Conservation (phyloP, 1,139 yeast genomes). For the Magnusiomyces ingens region DNA sequence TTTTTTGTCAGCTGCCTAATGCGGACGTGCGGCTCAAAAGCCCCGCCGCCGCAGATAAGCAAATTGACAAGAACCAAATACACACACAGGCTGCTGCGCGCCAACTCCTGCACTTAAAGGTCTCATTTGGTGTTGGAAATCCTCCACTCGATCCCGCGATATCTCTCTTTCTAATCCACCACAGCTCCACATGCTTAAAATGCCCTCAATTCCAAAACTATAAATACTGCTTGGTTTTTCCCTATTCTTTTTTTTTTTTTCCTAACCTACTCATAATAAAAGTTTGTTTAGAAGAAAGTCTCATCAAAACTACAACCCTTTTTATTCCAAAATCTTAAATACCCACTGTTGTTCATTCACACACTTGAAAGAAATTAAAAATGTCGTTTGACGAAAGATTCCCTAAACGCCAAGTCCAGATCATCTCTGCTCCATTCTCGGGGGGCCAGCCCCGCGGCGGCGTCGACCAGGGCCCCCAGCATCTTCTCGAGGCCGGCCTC, state of each 20-base stretch:
- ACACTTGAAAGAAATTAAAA: not conserved
- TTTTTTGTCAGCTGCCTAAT: too few species aligned
- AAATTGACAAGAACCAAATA: too few species aligned
- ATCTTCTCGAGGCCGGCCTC: conserved; percentile 66
- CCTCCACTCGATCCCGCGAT: not conserved
- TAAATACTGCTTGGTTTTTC: not conserved
- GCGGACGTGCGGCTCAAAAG: too few species aligned
- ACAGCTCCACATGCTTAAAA: not conserved
- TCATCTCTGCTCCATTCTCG: conserved; percentile 81
- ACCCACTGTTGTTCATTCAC: not conserved
- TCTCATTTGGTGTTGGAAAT: not conserved
- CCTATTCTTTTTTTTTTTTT: not conserved
- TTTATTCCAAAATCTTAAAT: not conserved
- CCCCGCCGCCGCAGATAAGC: too few species aligned
- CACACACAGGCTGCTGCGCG: not conserved
- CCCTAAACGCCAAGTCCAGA: conserved; percentile 23
- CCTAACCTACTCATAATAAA: not conserved
- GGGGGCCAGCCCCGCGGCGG: conserved; percentile 98
- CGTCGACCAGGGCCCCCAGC: conserved; percentile 89
- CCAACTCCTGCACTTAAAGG: conserved; percentile 7
- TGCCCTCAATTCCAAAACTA: not conserved
- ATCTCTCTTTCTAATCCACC: not conserved
- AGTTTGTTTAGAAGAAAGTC: not conserved
- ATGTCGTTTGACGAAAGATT: conserved; percentile 17
- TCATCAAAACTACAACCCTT: not conserved